Evolutionary conservation across 148 eudicot species (phyloP), one percentile per base, ranked within the genome.

Genomic region (Rhododendron williamsianum): DNA sequence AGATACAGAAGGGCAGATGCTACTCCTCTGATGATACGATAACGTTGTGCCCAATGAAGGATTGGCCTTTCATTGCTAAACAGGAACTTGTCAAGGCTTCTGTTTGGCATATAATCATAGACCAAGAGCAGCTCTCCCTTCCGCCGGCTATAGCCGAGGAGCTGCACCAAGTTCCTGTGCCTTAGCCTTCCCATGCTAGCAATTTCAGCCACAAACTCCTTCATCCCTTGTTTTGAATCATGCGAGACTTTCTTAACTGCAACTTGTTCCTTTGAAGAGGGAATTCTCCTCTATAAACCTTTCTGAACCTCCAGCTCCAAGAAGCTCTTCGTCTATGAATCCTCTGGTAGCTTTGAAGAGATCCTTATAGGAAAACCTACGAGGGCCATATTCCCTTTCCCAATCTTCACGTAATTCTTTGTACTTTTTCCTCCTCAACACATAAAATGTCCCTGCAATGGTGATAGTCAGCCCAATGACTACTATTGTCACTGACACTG

Each of bases 1-100:
- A 91, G 91, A 78, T 91, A 91, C 27, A 89, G 56, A 13, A 91
- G 87, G 27, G 88, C 90, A 16, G 92, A 91, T 71, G 91, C 91
- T n/a, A 91, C 91, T 43, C 88, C 91, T 30, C 72, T 88, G n/a
- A 91, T 82, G 85, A 89, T 82, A 15, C 80, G 85, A 87, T n/a
- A n/a, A 48, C 92, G 85, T 51, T 85, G 84, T 15, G 60, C 56
- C 92, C 91, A 91, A 3, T 60, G 0, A 11, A 60, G 69, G 69
- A 60, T 8, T 23, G 27, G 27, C 10, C 73, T 84, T 4, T 73
- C 84, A 25, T 82, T 81, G 41, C 81, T 38, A 60, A 89, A 88
- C 9, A 91, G 81, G 78, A 84, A 88, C 69, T 88, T 89, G 87
- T 91, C 91, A 0, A 91, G 91, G 84, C 92, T 91, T 43, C 89